Percentiles rank a stretch among this genome's conserved stretches.
Conservation (phyloP, 2,329 filamentous ascomycete species). For the Pseudogymnoascus sp. region DNA sequence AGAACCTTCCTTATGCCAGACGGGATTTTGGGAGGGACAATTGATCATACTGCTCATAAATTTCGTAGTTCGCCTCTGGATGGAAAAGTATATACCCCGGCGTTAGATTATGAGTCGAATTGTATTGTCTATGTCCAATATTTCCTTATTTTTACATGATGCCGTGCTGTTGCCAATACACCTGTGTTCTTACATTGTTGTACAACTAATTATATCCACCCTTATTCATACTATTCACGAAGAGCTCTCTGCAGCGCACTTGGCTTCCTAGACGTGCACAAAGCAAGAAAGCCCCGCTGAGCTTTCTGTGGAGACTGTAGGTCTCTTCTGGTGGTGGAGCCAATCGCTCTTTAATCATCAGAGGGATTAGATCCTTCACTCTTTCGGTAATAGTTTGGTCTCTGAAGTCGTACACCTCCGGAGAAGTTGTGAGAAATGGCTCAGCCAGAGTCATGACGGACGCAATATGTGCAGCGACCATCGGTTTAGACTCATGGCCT, state of each 20-base stretch:
- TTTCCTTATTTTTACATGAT: slow-evolving; percentile 1
- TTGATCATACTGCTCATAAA: not conserved
- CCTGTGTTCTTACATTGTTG: not conserved
- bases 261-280: slow-evolving; percentile 79
- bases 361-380: slow-evolving; percentile 76
- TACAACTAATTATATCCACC: slow-evolving; percentile 15
- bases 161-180: not conserved
- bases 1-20: slow-evolving; percentile 52
- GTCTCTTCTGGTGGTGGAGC: slow-evolving; percentile 95
- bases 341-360: slow-evolving; percentile 85
- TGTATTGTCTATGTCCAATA: slow-evolving; percentile 8
- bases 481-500: slow-evolving; percentile 72
- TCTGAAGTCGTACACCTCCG: slow-evolving; percentile 81
- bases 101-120: slow-evolving; percentile 10
- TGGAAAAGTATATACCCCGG: not conserved
- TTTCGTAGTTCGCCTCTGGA: not conserved
- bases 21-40: slow-evolving; percentile 11
- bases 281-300: slow-evolving; percentile 89
- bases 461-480: slow-evolving; percentile 85
- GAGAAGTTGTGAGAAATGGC: slow-evolving; percentile 70
- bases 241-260: slow-evolving; percentile 74
- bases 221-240: slow-evolving; percentile 39
- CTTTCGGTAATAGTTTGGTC: slow-evolving; percentile 95
- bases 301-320: slow-evolving; percentile 87
- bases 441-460: slow-evolving; percentile 87